These are phyloP conservation scores for grape (Vitis vinifera) DNA, from an alignment of 164 flowering plant genomes.

Conservation along the genomic window ASM3070453v1 NC_081805.1:7799001-7799500, in stretches of 20 bases:
- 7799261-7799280: slow-evolving; percentile 71
- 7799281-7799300: slow-evolving; percentile 47
- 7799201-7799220: no score
- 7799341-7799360: no score
- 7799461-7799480: slow-evolving; percentile 83
- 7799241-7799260: neutral
- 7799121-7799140: neutral
- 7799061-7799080: slow-evolving; percentile 77
- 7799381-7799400: neutral
- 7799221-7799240: neutral
- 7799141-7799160: neutral
- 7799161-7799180: neutral
- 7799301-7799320: slow-evolving; percentile 47
- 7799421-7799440: slow-evolving; percentile 63
- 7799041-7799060: slow-evolving; percentile 51
- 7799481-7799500: slow-evolving; percentile 75
- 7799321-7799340: neutral
- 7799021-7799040: slow-evolving; percentile 59
- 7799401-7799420: slow-evolving; percentile 33
- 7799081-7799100: neutral
- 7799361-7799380: neutral
- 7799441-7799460: slow-evolving; percentile 76
- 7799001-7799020: slow-evolving; percentile 84
- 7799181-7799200: neutral
- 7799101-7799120: no score